Conservation (phyloP, 768 basidiomycete species). For the Cystobasidium ongulense region DNA sequence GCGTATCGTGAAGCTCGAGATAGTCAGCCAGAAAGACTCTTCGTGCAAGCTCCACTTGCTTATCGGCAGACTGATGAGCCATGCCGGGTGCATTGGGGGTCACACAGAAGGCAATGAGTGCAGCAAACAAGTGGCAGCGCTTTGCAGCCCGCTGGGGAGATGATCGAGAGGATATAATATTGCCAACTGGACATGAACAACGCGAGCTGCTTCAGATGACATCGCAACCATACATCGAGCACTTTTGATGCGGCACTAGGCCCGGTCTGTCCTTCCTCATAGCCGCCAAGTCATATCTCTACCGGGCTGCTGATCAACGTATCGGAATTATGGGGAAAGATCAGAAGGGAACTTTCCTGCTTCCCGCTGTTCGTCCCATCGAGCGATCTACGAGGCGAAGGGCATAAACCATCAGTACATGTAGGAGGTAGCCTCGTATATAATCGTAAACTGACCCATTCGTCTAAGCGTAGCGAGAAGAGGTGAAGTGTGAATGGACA, state of each 20-base stretch:
- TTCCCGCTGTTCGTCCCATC: conserved; percentile 91
- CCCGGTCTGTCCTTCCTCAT: no score
- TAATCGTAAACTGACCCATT: conserved; percentile 83
- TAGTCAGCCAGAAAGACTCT: background rate
- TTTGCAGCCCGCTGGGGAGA: no score
- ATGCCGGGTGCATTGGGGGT: no score
- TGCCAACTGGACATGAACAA: no score
- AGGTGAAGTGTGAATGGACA: no score
- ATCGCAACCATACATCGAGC: no score
- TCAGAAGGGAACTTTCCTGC: conserved; percentile 47
- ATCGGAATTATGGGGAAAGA: conserved; percentile 1
- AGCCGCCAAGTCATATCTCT: no score
- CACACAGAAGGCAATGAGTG: no score
- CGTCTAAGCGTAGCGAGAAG: conserved; percentile 55
- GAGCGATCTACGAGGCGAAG: conserved; percentile 51
- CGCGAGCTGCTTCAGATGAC: no score
- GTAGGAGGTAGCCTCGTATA: background rate
- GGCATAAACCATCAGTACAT: background rate
- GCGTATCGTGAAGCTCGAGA: background rate
- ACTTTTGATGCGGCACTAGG: no score
- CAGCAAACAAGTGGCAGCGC: no score
- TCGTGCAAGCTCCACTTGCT: background rate
- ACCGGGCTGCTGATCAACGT: background rate
- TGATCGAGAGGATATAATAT: no score
- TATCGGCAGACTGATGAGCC: background rate